phyloP scores from a whole-genome alignment of 352 stramenopile genomes.

The Globisporangium alternatum region DNA sequence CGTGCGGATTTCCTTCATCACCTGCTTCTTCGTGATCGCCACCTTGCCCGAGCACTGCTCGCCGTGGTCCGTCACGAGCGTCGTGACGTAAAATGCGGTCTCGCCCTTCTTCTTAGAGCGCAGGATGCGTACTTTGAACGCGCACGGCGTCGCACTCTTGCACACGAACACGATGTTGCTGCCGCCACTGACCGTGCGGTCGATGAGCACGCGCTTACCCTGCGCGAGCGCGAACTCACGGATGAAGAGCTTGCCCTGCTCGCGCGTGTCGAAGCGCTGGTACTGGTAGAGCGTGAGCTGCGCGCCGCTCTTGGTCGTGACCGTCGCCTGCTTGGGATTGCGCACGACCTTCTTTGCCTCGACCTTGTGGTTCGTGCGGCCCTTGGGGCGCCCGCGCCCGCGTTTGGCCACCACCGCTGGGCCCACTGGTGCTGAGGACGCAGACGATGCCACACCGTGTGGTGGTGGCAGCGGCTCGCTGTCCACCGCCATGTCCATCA shows the following conservation, averaged over 20 bases:
- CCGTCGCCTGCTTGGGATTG: conserved; percentile 14
- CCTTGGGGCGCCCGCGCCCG: conserved; percentile 3
- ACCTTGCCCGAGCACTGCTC: conserved; percentile 32
- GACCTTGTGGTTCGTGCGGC: conserved; percentile 2
- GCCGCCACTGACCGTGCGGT: conserved; percentile 34
- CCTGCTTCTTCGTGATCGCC: conserved; percentile 36
- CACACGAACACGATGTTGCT: conserved; percentile 54
- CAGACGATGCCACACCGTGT: neutral
- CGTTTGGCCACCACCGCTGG: neutral
- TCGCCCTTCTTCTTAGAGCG: conserved; percentile 19
- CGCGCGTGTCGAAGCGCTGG: conserved; percentile 36
- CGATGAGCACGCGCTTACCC: conserved; percentile 38
- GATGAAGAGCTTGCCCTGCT: conserved; percentile 39
- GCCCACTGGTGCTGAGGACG: neutral
- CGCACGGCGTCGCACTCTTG: conserved; percentile 37
- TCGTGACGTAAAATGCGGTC: conserved; percentile 20
- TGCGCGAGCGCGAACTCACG: conserved; percentile 46
- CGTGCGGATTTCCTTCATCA: conserved; percentile 34
- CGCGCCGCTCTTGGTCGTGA: conserved; percentile 15
- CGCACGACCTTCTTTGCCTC: conserved; percentile 7
- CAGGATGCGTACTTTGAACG: conserved; percentile 40
- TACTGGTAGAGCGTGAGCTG: conserved; percentile 39
- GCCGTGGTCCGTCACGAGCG: conserved; percentile 35
- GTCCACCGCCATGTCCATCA: neutral
- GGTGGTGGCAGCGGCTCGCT: neutral